A percentile compares a stretch with the other conserved stretches of the same genome.
These are phyloP conservation scores for Hypoxylon sp. DNA, from an alignment of 2,329 filamentous ascomycete genomes.

Conservation along the genomic window DNA sequence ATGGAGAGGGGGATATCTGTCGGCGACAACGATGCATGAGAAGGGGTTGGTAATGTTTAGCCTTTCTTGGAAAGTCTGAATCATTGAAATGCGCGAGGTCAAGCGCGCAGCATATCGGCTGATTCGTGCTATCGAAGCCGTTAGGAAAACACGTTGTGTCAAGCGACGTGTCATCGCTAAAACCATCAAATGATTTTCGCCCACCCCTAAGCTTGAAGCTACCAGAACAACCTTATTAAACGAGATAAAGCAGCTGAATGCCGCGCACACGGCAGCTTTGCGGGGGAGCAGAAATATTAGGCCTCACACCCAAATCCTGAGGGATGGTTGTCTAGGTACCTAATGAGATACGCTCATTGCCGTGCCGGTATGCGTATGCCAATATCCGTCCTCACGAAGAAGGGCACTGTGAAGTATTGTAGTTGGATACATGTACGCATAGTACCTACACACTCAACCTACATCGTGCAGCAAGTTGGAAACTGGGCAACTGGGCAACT, in stretches of 20 bases:
- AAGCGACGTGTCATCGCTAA: constrained; percentile 42
- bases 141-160: constrained; percentile 38
- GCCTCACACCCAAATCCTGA: constrained; percentile 16
- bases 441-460: neutral
- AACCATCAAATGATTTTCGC: constrained; percentile 27
- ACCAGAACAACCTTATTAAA: constrained; percentile 30
- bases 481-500: neutral
- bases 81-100: constrained; percentile 27
- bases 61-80: constrained; percentile 37
- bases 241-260: constrained; percentile 24
- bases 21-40: constrained; percentile 40
- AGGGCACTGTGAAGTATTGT: constrained; percentile 18
- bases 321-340: constrained; percentile 18
- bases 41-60: constrained; percentile 32
- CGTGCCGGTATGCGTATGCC: constrained; percentile 19
- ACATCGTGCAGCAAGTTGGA: neutral
- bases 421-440: neutral
- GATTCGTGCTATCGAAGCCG: constrained; percentile 38
- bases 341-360: constrained; percentile 10
- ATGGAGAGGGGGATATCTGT: constrained; percentile 38
- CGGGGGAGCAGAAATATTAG: constrained; percentile 24
- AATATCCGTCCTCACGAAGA: constrained; percentile 7
- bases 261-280: constrained; percentile 19
- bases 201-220: constrained; percentile 32
- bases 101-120: constrained; percentile 31